Conservation (phyloP, 495 filamentous ascomycete species). For the Podospora appendiculata region DNA sequence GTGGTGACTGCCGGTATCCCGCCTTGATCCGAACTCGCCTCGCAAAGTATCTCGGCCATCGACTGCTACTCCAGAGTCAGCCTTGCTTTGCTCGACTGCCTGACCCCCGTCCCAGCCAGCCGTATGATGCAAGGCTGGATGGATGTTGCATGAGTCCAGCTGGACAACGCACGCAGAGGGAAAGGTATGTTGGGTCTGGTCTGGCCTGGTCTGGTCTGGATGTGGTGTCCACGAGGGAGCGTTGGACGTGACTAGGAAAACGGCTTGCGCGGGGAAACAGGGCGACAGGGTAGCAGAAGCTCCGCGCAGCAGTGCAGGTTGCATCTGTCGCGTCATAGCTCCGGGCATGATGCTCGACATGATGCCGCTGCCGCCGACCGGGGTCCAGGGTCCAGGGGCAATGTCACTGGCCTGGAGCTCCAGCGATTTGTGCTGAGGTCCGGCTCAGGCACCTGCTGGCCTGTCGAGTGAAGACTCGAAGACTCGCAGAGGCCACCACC, state of each 20-base stretch:
- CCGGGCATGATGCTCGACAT: neutral
- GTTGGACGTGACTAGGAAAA: neutral
- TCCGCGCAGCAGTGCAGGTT: no score
- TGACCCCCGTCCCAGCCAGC: neutral
- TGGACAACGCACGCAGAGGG: neutral
- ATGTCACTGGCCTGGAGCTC: neutral
- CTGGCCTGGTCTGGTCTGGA: neutral
- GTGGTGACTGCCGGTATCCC: no score
- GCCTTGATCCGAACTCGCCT: no score
- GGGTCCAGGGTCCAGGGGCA: neutral
- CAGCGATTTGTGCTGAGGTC: neutral
- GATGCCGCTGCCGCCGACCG: neutral
- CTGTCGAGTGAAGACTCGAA: neutral
- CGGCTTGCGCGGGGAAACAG: no score
- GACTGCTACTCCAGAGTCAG: neutral
- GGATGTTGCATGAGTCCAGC: neutral
- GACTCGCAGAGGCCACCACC: neutral
- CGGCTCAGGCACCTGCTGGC: neutral
- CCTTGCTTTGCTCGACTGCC: neutral
- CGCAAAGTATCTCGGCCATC: neutral
- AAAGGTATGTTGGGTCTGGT: neutral
- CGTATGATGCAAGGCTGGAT: neutral
- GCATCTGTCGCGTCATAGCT: neutral
- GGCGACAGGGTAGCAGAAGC: no score
- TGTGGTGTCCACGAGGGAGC: neutral